Evolutionary conservation across 371 early-diverging fungal species (phyloP).

Genomic region (Synchytrium microbalum): DNA sequence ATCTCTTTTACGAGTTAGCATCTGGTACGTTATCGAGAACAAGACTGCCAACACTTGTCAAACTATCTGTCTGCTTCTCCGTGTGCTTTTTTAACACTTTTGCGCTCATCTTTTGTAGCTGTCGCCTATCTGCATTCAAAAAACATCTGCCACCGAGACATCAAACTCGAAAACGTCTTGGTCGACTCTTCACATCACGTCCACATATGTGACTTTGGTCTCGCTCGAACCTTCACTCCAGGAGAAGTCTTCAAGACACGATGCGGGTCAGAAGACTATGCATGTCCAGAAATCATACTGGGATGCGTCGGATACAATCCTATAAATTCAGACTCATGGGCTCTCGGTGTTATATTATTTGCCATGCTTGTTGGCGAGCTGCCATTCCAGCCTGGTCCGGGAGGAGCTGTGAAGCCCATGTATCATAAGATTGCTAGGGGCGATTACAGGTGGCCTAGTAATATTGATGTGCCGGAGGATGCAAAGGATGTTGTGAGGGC

Average conservation of each 20-base stretch:
- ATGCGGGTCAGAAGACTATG: conserved; percentile 1
- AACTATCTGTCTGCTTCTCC: neutral
- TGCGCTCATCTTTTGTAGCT: conserved; percentile 1
- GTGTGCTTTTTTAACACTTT: no score
- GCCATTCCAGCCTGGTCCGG: conserved; percentile 4
- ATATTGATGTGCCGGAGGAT: neutral
- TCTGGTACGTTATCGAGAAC: neutral
- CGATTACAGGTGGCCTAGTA: neutral
- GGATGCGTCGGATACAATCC: conserved; percentile 5
- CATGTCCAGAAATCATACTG: conserved; percentile 4
- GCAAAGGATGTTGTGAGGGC: neutral
- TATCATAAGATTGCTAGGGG: conserved; percentile 5
- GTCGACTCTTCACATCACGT: conserved; percentile 46
- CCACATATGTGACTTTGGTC: conserved; percentile 72
- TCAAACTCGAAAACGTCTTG: conserved; percentile 84
- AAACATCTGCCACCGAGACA: conserved; percentile 34
- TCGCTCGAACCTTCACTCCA: conserved; percentile 66
- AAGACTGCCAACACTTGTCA: neutral
- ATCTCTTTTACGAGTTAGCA: neutral
- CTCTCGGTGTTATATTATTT: conserved; percentile 10
- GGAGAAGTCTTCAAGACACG: conserved; percentile 16
- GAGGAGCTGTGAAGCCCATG: neutral
- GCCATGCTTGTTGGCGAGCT: conserved; percentile 1
- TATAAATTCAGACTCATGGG: conserved; percentile 7
- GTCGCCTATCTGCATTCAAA: conserved; percentile 2